Percentiles rank a stretch among this genome's conserved stretches.
Conservation (phyloP, 305 asterid species). For the Fraxinus sp. region DNA sequence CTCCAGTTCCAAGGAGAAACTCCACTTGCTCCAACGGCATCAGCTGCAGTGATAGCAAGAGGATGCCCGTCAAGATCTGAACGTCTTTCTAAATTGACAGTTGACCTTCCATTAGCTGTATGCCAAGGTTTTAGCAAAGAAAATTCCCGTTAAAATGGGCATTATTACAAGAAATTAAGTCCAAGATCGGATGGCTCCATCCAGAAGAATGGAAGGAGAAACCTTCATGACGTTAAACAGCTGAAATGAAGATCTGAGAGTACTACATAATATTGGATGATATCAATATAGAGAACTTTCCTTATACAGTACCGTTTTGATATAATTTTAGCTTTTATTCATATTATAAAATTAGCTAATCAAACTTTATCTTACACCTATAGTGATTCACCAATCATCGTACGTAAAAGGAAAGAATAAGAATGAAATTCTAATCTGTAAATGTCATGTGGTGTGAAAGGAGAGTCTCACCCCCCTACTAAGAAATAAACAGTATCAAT, state of each 20-base stretch:
- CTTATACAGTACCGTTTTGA: not conserved
- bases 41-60: conserved; percentile 79
- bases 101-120: conserved; percentile 67
- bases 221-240: not conserved
- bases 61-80: conserved; percentile 85
- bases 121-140: conserved; percentile 20
- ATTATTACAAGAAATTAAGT: not conserved
- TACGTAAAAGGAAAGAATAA: not conserved
- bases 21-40: conserved; percentile 73
- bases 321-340: not conserved
- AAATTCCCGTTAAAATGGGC: not conserved
- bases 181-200: not conserved
- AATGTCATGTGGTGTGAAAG: not conserved
- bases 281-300: not conserved
- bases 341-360: not conserved
- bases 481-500: not conserved
- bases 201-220: not conserved
- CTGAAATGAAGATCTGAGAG: not conserved
- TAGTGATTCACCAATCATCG: not conserved
- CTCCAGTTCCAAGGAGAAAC: conserved; percentile 93
- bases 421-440: not conserved
- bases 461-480: not conserved
- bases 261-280: not conserved
- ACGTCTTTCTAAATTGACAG: conserved; percentile 67
- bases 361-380: not conserved